These are phyloP conservation scores for Conticribra weissflogii DNA, from an alignment of 108 stramenopile genomes.

Conservation along the genomic window DNA sequence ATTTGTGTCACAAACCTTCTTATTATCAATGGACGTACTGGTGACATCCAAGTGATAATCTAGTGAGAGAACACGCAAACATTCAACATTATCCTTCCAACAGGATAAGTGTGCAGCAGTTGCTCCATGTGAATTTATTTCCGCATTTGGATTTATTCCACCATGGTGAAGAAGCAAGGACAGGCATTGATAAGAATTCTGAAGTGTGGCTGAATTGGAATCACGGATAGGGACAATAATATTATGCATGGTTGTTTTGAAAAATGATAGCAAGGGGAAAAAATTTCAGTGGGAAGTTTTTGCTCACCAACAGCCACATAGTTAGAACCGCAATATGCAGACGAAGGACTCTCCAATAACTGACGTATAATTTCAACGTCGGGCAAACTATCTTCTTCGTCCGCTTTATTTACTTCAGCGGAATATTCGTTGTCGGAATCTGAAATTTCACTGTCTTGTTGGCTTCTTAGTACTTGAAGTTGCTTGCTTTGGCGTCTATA, in stretches of 20 bases:
- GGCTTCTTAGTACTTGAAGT: background rate
- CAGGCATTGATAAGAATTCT: constrained; percentile 35
- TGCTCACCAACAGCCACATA: constrained; percentile 36
- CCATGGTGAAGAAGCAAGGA: constrained; percentile 32
- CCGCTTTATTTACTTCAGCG: background rate
- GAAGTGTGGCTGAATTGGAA: constrained; percentile 33
- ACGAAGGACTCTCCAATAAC: constrained; percentile 31
- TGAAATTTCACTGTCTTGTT: background rate
- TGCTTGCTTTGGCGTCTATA: constrained; percentile 14
- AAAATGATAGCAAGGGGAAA: no score
- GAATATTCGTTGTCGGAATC: background rate
- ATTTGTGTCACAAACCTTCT: constrained; percentile 20
- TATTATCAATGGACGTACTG: constrained; percentile 1
- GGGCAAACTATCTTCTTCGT: constrained; percentile 1
- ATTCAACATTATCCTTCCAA: constrained; percentile 38
- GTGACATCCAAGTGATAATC: constrained; percentile 17
- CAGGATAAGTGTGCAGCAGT: constrained; percentile 46
- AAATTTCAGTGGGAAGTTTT: background rate
- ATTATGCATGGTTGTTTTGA: no score
- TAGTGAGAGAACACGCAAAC: constrained; percentile 27
- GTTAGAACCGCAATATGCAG: constrained; percentile 29
- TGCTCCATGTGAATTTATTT: constrained; percentile 29
- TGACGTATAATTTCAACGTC: constrained; percentile 20
- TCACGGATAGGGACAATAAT: no score
- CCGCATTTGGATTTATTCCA: constrained; percentile 34